phyloP scores from a whole-genome alignment of 2,329 filamentous ascomycete genomes.

The Scleromitrula shiraiana region DNA sequence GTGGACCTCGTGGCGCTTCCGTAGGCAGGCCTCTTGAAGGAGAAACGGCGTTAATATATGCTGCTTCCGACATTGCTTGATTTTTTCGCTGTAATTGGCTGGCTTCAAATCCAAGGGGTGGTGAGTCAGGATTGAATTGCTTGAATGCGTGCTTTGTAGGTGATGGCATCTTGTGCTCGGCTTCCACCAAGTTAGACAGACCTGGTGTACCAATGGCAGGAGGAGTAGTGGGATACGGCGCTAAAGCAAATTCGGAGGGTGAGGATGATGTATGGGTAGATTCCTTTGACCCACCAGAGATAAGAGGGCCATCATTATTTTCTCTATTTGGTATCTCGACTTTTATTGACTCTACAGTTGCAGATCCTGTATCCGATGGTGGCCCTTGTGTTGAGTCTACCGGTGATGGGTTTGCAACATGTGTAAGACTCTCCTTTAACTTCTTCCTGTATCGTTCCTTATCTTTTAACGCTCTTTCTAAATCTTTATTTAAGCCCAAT shows the following conservation, averaged over 20 bases:
- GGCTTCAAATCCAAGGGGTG: constrained; percentile 29
- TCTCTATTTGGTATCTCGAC: constrained; percentile 11
- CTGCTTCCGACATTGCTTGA: constrained; percentile 38
- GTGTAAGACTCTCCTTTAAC: constrained; percentile 63
- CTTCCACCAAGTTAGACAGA: constrained; percentile 39
- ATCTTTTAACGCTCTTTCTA: constrained; percentile 84
- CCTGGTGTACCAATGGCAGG: constrained; percentile 40
- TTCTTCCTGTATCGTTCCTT: constrained; percentile 92
- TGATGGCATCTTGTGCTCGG: constrained; percentile 51
- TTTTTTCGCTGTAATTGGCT: constrained; percentile 37
- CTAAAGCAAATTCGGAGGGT: constrained; percentile 50
- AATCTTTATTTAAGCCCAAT: constrained; percentile 84
- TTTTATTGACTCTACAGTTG: constrained; percentile 15
- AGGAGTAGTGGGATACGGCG: constrained; percentile 58
- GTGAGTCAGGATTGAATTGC: constrained; percentile 39
- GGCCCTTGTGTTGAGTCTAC: constrained; percentile 25
- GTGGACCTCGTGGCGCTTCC: constrained; percentile 32
- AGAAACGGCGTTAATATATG: constrained; percentile 44
- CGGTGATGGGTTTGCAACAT: constrained; percentile 26
- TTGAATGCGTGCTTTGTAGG: constrained; percentile 51
- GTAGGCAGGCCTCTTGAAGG: constrained; percentile 47
- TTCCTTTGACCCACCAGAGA: constrained; percentile 22
- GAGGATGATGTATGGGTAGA: constrained; percentile 34
- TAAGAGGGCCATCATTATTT: constrained; percentile 18
- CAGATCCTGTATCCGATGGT: constrained; percentile 23